Conservation (phyloP, 2,329 filamentous ascomycete species). For the Fusarium tanahbumbuense region DNA sequence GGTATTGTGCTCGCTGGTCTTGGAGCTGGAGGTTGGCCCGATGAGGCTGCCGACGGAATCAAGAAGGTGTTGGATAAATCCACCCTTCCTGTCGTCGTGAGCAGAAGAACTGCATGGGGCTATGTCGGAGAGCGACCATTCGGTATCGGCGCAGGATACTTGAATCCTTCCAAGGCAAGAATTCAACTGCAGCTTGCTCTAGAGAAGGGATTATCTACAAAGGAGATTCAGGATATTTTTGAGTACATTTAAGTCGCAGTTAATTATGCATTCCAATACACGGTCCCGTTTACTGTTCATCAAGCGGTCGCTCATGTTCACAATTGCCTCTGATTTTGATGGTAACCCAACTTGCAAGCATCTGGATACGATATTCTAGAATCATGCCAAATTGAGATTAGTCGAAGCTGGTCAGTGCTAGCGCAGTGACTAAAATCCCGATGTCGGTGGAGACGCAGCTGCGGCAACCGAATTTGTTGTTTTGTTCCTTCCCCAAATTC, state of each 20-base stretch:
- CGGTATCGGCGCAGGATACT: slow-evolving; percentile 58
- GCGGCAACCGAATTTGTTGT: neutral
- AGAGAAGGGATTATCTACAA: slow-evolving; percentile 26
- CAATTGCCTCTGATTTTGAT: too few relatives aligned
- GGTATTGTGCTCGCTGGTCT: slow-evolving; percentile 67
- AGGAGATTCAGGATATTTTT: slow-evolving; percentile 36
- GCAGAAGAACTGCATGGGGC: slow-evolving; percentile 61
- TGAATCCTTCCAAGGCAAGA: slow-evolving; percentile 66
- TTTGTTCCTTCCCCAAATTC: neutral
- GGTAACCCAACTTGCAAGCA: too few relatives aligned
- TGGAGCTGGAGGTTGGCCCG: slow-evolving; percentile 63
- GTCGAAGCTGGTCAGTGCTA: accelerated
- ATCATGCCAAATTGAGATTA: neutral
- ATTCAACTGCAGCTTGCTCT: slow-evolving; percentile 60
- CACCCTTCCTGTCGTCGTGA: slow-evolving; percentile 60
- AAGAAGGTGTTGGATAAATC: slow-evolving; percentile 58
- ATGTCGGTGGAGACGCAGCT: neutral
- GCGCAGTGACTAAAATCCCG: neutral
- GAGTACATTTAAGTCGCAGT: slow-evolving; percentile 1
- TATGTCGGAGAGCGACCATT: slow-evolving; percentile 57
- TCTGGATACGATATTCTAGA: neutral
- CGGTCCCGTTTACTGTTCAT: too few relatives aligned
- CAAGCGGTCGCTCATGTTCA: too few relatives aligned
- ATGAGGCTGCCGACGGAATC: slow-evolving; percentile 52
- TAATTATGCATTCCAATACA: too few relatives aligned